Base-by-base conservation (phyloP, 2,329 filamentous ascomycete species). In the Neonectria faginata region DNA sequence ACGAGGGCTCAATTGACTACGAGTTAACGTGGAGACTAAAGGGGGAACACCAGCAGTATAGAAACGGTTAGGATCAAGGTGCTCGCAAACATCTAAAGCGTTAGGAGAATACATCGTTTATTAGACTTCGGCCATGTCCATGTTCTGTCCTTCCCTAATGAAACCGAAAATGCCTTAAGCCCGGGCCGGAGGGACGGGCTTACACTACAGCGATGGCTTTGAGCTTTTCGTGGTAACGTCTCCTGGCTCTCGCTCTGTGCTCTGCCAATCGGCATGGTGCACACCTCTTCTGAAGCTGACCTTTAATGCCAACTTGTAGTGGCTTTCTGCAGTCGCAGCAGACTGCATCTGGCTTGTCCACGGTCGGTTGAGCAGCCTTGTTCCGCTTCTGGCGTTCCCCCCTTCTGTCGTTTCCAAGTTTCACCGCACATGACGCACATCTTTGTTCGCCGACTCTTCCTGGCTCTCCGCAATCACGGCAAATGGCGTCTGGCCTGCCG, bases 121-220 rank as follows among this genome's bases (percentile, higher is more conserved):
- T 69, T 67, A 69, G 60, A 69, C 68, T 66, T 67, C 27, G 58
- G 62, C 67, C 66, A 66, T 65, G 62, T 67, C 57, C 66, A 69
- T 66, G 61, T 68, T 68, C 69, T 68, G 64, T 66, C 65, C 61
- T 65, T 70, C 25, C 51, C 57, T 60, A 64, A 68, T 68, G 66
- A 63, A 69, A 63, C 65, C 67, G 62, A 63, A 67, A 69, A 66
- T 66, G 44, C 67, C 60, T 62, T 62, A 65, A 63, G 64, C 61
- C 56, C 55, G 56, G 63, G 62, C 65, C 59, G 57, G 56, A 66
- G 62, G 61, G 61, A 67, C 71, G 52, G 62, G 65, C 55, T 33
- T 67, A 66, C 55, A 56, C 48, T 63, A 63, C 59, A 57, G 62
- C 59, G 65, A 67, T 64, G 20, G 20, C 20, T 20, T 20, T 20